Evolutionary conservation across 768 basidiomycete genomes (phyloP).

Genomic region (Amanita rimosa): DNA sequence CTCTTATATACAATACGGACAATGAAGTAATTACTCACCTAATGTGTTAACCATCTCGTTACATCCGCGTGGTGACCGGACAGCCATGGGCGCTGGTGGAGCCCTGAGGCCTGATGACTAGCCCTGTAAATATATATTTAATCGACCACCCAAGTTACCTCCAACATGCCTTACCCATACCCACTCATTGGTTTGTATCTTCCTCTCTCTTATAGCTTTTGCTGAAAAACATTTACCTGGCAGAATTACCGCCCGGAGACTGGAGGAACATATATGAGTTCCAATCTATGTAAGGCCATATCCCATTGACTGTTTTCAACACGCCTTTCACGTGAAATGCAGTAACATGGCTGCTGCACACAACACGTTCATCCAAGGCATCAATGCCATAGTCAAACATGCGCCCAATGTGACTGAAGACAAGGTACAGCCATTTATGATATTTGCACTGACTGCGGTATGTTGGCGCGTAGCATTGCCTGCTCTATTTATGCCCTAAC

Average conservation of each 20-base stretch:
- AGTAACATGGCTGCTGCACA: slow-evolving; percentile 21
- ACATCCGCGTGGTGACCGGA: no score
- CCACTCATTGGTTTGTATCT: slow-evolving; percentile 8
- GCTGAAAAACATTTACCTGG: background rate
- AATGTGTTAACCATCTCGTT: no score
- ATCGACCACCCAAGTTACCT: background rate
- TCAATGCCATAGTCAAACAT: slow-evolving; percentile 17
- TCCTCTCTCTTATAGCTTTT: background rate
- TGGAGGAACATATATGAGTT: slow-evolving; percentile 17
- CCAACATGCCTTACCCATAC: slow-evolving; percentile 12
- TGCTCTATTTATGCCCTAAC: background rate
- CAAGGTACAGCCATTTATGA: slow-evolving; percentile 16
- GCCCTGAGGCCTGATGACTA: no score
- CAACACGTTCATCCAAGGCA: slow-evolving; percentile 18
- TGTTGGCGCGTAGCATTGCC: background rate
- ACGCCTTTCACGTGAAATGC: background rate
- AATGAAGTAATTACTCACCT: no score
- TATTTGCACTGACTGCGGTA: slow-evolving; percentile 16
- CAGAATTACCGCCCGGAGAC: slow-evolving; percentile 17
- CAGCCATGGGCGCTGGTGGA: no score
- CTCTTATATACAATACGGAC: no score
- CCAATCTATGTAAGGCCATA: slow-evolving; percentile 15
- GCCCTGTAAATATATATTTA: no score
- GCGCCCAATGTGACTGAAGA: slow-evolving; percentile 12
- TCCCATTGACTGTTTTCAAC: background rate